These are phyloP conservation scores for Fagopyrum esculentum DNA, from an alignment of 148 eudicot genomes.

Conservation along the genomic window DNA sequence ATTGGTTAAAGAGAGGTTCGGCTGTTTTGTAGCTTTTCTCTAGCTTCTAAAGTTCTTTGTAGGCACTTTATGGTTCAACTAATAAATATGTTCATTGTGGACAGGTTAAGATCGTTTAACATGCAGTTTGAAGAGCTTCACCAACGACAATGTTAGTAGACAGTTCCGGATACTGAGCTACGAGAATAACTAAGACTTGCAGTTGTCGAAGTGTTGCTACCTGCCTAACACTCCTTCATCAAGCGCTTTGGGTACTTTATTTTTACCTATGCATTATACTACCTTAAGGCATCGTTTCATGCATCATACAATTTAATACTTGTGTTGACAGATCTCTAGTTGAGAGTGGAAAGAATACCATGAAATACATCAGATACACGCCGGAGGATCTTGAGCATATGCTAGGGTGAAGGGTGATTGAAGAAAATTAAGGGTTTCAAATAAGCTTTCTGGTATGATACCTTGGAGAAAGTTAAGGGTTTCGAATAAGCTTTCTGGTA, in stretches of 20 bases:
- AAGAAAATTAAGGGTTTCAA: too few species aligned
- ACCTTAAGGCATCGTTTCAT: not conserved
- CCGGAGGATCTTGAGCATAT: conserved; percentile 91
- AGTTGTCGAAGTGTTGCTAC: conserved; percentile 89
- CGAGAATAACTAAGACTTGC: conserved; percentile 91
- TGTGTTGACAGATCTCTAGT: conserved; percentile 56
- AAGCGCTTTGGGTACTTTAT: conserved; percentile 76
- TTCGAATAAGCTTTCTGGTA: too few species aligned
- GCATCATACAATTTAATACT: not conserved
- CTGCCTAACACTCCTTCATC: conserved; percentile 90
- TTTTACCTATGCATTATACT: not conserved
- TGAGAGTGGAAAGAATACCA: conserved; percentile 82
- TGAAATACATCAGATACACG: conserved; percentile 71
- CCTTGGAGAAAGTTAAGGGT: too few species aligned
- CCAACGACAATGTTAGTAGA: conserved; percentile 96
- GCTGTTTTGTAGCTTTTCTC: not conserved
- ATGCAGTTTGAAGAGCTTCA: conserved; percentile 95
- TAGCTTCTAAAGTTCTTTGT: not conserved
- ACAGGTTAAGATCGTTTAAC: conserved; percentile 81
- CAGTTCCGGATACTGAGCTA: conserved; percentile 92
- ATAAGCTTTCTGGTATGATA: too few species aligned
- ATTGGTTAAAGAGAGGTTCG: conserved; percentile 76
- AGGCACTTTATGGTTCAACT: not conserved
- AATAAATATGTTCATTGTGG: not conserved
- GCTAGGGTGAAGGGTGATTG: conserved; percentile 33